Percentiles rank a stretch among this genome's conserved stretches.
These are phyloP conservation scores for Fusarium sp. DNA, from an alignment of 2,329 filamentous ascomycete species.

Conservation along the genomic window DNA sequence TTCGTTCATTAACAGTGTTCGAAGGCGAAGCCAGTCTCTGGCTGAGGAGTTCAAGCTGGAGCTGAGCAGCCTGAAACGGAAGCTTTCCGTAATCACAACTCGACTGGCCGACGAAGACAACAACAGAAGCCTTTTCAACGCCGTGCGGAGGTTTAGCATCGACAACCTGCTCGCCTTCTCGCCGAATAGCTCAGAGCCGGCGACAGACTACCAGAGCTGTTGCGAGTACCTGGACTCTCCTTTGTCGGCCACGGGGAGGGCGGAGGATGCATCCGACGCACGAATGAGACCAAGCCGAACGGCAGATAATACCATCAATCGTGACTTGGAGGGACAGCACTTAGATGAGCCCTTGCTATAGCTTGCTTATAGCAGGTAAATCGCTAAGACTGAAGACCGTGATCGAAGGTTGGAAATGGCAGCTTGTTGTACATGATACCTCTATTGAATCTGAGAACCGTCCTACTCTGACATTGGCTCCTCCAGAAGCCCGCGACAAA, in stretches of 20 bases:
- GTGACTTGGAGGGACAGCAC: slow-evolving; percentile 38
- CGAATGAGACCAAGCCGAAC: slow-evolving; percentile 35
- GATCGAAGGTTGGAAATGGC: slow-evolving; percentile 21
- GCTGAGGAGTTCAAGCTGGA: slow-evolving; percentile 46
- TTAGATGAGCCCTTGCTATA: slow-evolving; percentile 19
- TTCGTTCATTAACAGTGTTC: slow-evolving; percentile 45
- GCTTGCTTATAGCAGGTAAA: neutral
- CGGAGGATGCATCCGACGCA: slow-evolving; percentile 31
- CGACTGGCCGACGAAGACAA: slow-evolving; percentile 20
- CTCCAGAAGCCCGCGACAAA: slow-evolving; percentile 42
- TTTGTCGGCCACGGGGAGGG: slow-evolving; percentile 42
- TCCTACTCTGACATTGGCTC: slow-evolving; percentile 48
- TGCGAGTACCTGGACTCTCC: slow-evolving; percentile 40
- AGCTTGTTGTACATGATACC: slow-evolving; percentile 55
- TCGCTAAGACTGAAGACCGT: neutral
- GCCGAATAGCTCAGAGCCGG: slow-evolving; percentile 30
- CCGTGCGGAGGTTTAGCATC: slow-evolving; percentile 35
- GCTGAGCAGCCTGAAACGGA: slow-evolving; percentile 42
- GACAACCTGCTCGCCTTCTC: slow-evolving; percentile 36
- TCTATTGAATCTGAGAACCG: slow-evolving; percentile 50
- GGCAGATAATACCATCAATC: slow-evolving; percentile 10
- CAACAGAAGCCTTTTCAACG: slow-evolving; percentile 1
- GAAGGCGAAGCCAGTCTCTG: slow-evolving; percentile 48
- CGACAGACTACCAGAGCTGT: slow-evolving; percentile 38
- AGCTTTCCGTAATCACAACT: slow-evolving; percentile 26